These are phyloP conservation scores for Cercospora sojina DNA, from an alignment of 2,329 filamentous ascomycete genomes.

Conservation along the genomic window DNA sequence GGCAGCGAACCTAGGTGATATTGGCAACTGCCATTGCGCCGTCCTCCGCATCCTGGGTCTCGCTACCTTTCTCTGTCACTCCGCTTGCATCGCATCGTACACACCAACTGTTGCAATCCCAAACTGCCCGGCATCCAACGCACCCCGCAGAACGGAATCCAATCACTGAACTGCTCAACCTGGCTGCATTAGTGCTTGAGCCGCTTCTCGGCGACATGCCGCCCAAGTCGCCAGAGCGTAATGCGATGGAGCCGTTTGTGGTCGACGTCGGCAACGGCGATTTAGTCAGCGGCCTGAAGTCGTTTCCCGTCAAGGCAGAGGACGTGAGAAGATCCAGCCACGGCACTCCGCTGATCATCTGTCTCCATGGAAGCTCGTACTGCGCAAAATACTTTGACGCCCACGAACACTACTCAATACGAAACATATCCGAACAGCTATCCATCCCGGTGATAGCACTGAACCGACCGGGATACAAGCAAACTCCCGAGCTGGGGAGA, in stretches of 20 bases:
- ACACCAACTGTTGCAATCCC: neutral
- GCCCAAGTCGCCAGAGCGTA: neutral
- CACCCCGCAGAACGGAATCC: neutral
- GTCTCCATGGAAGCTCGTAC: constrained; percentile 14
- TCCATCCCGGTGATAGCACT: constrained; percentile 15
- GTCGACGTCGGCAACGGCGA: constrained; percentile 17
- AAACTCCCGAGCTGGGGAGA: constrained; percentile 16
- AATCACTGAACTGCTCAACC: neutral
- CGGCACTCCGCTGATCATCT: constrained; percentile 17
- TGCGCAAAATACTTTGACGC: constrained; percentile 19
- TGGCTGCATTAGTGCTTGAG: constrained; percentile 1
- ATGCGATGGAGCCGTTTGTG: constrained; percentile 18
- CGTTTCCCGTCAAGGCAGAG: constrained; percentile 13
- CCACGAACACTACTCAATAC: constrained; percentile 13
- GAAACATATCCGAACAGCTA: constrained; percentile 10
- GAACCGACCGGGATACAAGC: constrained; percentile 19
- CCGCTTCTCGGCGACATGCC: constrained; percentile 5
- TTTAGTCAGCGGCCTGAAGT: constrained; percentile 17
- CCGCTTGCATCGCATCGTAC: neutral
- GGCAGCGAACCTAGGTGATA: neutral
- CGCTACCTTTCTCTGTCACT: neutral
- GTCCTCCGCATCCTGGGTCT: neutral
- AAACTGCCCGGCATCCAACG: neutral
- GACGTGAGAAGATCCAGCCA: constrained; percentile 6
- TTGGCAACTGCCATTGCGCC: neutral